A percentile compares a stretch with the other conserved stretches of the same genome.
phyloP scores from a whole-genome alignment of 129 eudicot genomes.

The Deinandra increscens region DNA sequence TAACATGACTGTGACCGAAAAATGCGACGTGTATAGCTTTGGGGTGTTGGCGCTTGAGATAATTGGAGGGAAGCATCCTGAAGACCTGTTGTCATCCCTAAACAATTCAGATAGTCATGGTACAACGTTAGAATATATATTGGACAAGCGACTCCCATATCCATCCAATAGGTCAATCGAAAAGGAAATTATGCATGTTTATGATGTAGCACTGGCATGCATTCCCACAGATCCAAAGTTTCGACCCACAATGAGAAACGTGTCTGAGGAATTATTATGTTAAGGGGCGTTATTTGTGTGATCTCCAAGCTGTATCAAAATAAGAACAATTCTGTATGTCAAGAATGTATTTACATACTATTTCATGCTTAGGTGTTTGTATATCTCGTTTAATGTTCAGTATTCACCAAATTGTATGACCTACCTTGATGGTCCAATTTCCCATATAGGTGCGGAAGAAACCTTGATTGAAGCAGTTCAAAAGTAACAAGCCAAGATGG shows the following conservation, averaged over 20 bases:
- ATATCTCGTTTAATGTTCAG: too few species aligned
- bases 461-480: too few species aligned
- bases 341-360: too few species aligned
- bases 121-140: neutral
- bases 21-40: slow-evolving; percentile 31
- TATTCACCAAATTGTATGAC: too few species aligned
- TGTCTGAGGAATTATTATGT: slow-evolving; percentile 20
- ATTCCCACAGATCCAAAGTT: slow-evolving; percentile 18
- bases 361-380: too few species aligned
- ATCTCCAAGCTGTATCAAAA: too few species aligned
- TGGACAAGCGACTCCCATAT: slow-evolving; percentile 29
- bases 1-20: slow-evolving; percentile 14
- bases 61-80: slow-evolving; percentile 29
- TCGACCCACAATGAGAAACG: slow-evolving; percentile 25
- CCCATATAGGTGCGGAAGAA: too few species aligned
- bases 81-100: slow-evolving; percentile 19
- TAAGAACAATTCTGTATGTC: too few species aligned
- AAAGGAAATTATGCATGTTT: slow-evolving; percentile 10
- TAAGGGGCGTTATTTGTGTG: too few species aligned
- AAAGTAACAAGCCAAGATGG: too few species aligned
- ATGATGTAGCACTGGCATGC: slow-evolving; percentile 19
- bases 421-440: too few species aligned
- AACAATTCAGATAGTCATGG: neutral
- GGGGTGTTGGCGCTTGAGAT: slow-evolving; percentile 27
- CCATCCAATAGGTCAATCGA: slow-evolving; percentile 23